Base-by-base conservation (phyloP, 176 grass and related monocot genomes). In the Hsuehochloa calcarea region DNA sequence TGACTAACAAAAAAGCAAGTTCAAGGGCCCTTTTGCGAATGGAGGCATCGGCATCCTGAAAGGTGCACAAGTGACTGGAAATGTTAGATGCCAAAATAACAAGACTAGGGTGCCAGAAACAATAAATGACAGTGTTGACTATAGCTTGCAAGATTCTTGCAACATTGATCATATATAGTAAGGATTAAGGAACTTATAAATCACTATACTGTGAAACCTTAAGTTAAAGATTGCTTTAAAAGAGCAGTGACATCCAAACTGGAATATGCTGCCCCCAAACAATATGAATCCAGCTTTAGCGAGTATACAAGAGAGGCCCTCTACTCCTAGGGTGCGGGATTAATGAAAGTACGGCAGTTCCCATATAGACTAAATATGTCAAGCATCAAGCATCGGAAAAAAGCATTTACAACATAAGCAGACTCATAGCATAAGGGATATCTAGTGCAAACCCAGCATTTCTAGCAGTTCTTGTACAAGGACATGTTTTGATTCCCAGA, bases 21-120 rank as follows among this genome's bases (percentile, higher is more conserved):
- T 95, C 95, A 79, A 98, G 93, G 56, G 95, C 95, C 88, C 95
- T 98, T 91, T 92, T 98, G 80, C 95, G 91, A 73, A 98, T 98
- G n/a, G 95, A 98, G 59, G 95, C 95, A 93, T 98, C 95, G 3
- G 93, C 87, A 45, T 98, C 95, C 95, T 98, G 91, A 75, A 93
- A 91, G 68, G 66, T 59, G 73, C 44, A 91, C 40, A 87, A 25
- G 61, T 41, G 61, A 79, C 74, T 59, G 19, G 78, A 83, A 80
- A 79, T 17, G 5, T 62, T 71, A 84, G 46, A 45, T 54, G 35
- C 29, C 62, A 75, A 63, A 59, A 89, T 56, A 83, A 56, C 45
- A 63, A 35, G 19, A 67, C 10, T 86, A 77, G 38, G 13, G 29
- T 88, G 20, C 19, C 31, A 61, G 19, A 80, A 85, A 74, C 51